These are phyloP conservation scores for Tardiomyces digboiensis DNA, from an alignment of 1,139 yeast species.

Conservation along the genomic window DNA sequence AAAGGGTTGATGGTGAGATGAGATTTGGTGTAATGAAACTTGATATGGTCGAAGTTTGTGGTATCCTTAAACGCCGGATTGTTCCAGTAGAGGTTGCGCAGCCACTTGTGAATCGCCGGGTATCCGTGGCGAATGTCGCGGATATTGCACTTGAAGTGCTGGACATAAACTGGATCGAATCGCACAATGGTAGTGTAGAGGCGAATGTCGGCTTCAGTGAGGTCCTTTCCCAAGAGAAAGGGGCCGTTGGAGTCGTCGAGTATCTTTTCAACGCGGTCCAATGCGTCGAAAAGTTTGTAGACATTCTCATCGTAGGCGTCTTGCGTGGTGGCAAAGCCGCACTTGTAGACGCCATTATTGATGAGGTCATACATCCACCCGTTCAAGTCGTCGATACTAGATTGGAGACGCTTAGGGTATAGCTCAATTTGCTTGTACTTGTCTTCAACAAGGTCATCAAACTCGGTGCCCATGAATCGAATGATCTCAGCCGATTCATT, in stretches of 20 bases:
- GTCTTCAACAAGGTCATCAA: constrained; percentile 41
- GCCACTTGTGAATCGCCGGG: constrained; percentile 73
- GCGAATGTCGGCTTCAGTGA: constrained; percentile 89
- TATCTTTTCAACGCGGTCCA: constrained; percentile 67
- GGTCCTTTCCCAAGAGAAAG: constrained; percentile 53
- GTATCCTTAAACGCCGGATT: constrained; percentile 66
- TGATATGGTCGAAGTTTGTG: constrained; percentile 83
- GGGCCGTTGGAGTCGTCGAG: constrained; percentile 42
- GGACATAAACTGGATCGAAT: constrained; percentile 87
- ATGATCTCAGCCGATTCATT: constrained; percentile 88
- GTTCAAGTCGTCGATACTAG: constrained; percentile 66
- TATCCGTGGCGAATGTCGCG: constrained; percentile 73
- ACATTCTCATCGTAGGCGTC: constrained; percentile 76
- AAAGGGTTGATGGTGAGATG: constrained; percentile 74
- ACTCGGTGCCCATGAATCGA: constrained; percentile 69
- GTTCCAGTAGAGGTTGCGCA: constrained; percentile 81
- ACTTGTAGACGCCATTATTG: constrained; percentile 90
- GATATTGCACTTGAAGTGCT: constrained; percentile 90
- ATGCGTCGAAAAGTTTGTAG: constrained; percentile 49
- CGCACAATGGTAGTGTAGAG: constrained; percentile 76
- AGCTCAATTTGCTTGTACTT: constrained; percentile 45
- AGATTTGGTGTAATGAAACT: constrained; percentile 74
- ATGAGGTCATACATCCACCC: constrained; percentile 79
- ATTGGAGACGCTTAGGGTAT: constrained; percentile 47
- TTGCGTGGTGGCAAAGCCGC: constrained; percentile 84